phyloP scores from a whole-genome alignment of 176 grass and related monocot genomes.

The Elaeis guineensis region DNA sequence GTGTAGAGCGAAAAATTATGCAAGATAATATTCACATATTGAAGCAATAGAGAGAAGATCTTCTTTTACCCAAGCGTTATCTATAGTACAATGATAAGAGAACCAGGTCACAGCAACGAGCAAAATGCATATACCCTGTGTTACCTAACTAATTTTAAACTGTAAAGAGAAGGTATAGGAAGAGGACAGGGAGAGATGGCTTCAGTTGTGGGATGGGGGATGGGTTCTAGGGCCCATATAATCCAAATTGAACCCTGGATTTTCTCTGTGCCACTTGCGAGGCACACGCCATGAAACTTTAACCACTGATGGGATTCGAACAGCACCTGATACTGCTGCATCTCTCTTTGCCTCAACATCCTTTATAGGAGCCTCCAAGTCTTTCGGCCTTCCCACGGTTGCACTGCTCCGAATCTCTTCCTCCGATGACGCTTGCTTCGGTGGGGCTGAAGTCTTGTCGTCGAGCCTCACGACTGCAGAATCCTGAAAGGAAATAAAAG shows the following conservation, averaged over 20 bases:
- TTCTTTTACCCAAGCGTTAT: slow-evolving; percentile 8
- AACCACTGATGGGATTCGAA: neutral
- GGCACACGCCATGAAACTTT: neutral
- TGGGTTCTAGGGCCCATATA: slow-evolving; percentile 15
- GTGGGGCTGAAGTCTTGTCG: neutral
- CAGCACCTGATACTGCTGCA: neutral
- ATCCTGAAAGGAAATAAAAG: neutral
- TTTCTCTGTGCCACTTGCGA: neutral
- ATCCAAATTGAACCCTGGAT: slow-evolving; percentile 18
- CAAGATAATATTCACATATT: too few species aligned
- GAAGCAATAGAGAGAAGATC: neutral
- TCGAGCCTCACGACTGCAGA: neutral
- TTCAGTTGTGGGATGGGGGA: slow-evolving; percentile 15
- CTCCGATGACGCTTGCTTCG: too few species aligned
- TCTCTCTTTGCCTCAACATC: neutral
- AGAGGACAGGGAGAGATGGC: neutral
- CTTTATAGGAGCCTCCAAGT: neutral
- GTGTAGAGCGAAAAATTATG: too few species aligned
- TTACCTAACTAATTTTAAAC: slow-evolving; percentile 10
- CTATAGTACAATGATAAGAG: slow-evolving; percentile 23
- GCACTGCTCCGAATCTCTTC: neutral
- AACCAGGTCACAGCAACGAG: slow-evolving; percentile 18
- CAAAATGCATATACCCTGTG: slow-evolving; percentile 29
- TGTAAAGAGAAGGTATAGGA: neutral
- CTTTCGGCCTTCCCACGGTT: neutral